Base-by-base conservation (phyloP, 345 rosid genomes). In the Aquilaria malaccensis region DNA sequence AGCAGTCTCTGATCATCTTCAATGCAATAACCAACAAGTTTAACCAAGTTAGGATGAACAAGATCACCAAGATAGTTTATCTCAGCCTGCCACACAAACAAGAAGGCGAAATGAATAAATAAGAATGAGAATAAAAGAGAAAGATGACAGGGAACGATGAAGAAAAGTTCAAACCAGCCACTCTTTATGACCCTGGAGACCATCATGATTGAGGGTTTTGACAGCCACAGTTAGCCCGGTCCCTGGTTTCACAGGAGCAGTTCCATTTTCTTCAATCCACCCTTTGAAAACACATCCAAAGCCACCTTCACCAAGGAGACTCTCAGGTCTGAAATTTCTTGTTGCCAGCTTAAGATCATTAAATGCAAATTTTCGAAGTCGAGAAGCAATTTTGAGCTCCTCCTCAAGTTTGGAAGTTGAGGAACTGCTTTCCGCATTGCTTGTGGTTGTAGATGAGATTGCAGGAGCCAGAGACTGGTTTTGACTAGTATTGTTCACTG, bases 1-100 rank as follows among this genome's bases (percentile, higher is more conserved):
- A 78, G 74, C 11, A 80, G 76, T 74, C 88, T 80, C 52, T 83
- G 85, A 59, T 80, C 81, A 68, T 76, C 88, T 70, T 83, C 85
- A 58, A 78, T 80, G 80, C 88, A 80, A 64, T 75, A 80, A 33
- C 88, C 88, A 14, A 80, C 69, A 60, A 80, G 73, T 55, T 78
- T 83, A 49, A 83, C 88, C 67, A 83, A 63, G 70, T 83, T 80
- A n/a, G 75, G 71, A 70, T 83, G 88, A 45, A 74, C 58, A 41
- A 83, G 85, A 49, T 79, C 76, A 6, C 85, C 85, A 15, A 83
- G 83, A 59, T 61, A 80, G 64, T 78, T 78, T 49, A 83, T 81
- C 74, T 83, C 85, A 41, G 88, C 85, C 88, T 83, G 78, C 56
- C 65, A 65, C 2, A 47, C 41, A 56, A 47, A 62, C 56, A 67